These are phyloP conservation scores for Ogataea parapolymorpha DNA, from an alignment of 805 yeast genomes.

Conservation along the genomic window DNA sequence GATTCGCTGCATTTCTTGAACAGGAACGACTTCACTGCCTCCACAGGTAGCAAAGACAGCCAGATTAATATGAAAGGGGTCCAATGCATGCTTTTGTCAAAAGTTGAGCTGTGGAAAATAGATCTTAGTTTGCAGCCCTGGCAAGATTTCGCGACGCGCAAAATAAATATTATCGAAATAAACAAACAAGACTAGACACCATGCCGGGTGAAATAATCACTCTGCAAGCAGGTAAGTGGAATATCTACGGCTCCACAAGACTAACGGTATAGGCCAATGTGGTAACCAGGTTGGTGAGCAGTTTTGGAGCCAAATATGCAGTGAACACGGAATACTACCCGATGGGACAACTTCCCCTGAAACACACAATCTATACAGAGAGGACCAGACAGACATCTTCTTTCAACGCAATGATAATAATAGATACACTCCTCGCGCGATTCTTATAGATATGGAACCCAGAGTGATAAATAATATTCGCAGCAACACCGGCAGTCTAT, in stretches of 20 bases:
- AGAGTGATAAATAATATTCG: constrained; percentile 68
- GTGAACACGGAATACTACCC: constrained; percentile 77
- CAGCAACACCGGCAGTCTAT: constrained; percentile 51
- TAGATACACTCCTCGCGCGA: constrained; percentile 83
- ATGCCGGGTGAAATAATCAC: constrained; percentile 67
- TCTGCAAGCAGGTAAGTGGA: constrained; percentile 51
- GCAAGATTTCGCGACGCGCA: constrained; percentile 12
- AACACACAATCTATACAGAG: constrained; percentile 35
- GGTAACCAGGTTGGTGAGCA: constrained; percentile 94
- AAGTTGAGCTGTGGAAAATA: background rate
- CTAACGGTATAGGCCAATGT: constrained; percentile 65
- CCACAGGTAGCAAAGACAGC: constrained; percentile 10
- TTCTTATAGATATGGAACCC: constrained; percentile 87
- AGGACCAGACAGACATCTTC: constrained; percentile 81
- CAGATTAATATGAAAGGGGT: constrained; percentile 1
- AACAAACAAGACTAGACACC: constrained; percentile 3
- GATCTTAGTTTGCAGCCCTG: constrained; percentile 8
- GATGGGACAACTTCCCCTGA: constrained; percentile 53
- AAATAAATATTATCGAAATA: background rate
- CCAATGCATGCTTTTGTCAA: constrained; percentile 6
- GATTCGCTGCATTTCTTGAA: constrained; percentile 76
- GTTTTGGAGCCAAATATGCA: constrained; percentile 86
- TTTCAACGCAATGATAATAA: constrained; percentile 68
- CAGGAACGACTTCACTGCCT: constrained; percentile 58
- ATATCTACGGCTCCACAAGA: background rate